Conservation (phyloP, 148 eudicot genomes). For the Arbutus unedo region DNA sequence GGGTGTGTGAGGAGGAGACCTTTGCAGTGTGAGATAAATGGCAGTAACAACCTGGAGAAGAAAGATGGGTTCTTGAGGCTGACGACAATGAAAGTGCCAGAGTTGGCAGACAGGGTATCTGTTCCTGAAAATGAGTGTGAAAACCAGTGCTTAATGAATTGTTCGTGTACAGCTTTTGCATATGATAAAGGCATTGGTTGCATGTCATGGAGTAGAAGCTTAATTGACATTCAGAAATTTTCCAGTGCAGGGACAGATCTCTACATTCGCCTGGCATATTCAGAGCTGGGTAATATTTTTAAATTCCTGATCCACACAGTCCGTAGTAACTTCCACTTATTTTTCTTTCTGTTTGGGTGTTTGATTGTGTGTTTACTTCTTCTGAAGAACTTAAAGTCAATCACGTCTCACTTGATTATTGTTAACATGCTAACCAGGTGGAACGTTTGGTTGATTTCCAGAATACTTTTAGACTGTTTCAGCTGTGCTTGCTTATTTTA, state of each 20-base stretch:
- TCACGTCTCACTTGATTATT: neutral
- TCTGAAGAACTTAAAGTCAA: neutral
- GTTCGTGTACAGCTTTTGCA: constrained; percentile 46
- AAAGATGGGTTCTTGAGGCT: constrained; percentile 43
- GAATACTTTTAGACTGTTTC: neutral
- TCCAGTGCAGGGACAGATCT: constrained; percentile 29
- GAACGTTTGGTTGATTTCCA: neutral
- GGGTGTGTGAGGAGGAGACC: constrained; percentile 46
- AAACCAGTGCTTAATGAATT: constrained; percentile 28
- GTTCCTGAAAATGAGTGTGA: constrained; percentile 26
- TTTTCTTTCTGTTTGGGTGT: neutral
- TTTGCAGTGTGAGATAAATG: constrained; percentile 33
- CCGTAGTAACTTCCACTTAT: neutral
- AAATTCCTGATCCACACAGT: neutral
- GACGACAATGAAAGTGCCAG: constrained; percentile 39
- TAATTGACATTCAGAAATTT: constrained; percentile 38
- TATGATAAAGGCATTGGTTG: constrained; percentile 35
- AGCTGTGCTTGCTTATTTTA: neutral
- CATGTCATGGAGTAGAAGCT: constrained; percentile 38
- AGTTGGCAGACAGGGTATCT: constrained; percentile 10
- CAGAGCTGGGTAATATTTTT: constrained; percentile 30
- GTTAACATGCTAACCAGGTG: neutral
- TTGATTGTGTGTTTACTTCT: neutral
- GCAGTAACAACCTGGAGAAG: neutral
- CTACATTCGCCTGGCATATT: constrained; percentile 33